Percentiles rank a stretch among this genome's conserved stretches.
These are phyloP conservation scores for Coniella vitis DNA, from an alignment of 2,329 filamentous ascomycete species.

Conservation along the genomic window DNA sequence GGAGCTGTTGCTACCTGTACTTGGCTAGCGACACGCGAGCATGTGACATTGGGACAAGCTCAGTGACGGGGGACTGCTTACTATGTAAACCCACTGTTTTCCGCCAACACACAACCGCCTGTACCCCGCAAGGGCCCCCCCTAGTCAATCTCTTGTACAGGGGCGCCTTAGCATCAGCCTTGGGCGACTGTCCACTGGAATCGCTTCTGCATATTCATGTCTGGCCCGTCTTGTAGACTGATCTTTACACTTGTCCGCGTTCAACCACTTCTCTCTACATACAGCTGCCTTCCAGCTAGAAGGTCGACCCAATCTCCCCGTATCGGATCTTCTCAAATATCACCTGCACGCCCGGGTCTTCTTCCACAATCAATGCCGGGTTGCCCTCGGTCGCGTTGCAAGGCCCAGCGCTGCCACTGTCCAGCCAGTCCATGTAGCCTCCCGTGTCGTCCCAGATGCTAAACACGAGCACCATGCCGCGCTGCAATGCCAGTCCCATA, in stretches of 20 bases:
- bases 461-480: slow-evolving; percentile 48
- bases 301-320: slow-evolving; percentile 48
- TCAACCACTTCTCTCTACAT: not conserved
- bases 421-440: slow-evolving; percentile 52
- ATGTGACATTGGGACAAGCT: slow-evolving; percentile 13
- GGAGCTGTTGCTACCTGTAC: too few species aligned
- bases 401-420: slow-evolving; percentile 42
- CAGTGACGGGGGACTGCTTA: not conserved
- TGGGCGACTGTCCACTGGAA: too few species aligned
- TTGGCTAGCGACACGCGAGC: too few species aligned
- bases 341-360: slow-evolving; percentile 41
- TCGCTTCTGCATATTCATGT: too few species aligned
- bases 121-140: too few species aligned
- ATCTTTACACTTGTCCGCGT: too few species aligned
- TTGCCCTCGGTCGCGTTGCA: slow-evolving; percentile 48
- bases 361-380: slow-evolving; percentile 37
- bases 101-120: too few species aligned
- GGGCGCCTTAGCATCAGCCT: too few species aligned
- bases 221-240: too few species aligned
- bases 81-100: not conserved
- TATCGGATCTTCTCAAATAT: slow-evolving; percentile 50
- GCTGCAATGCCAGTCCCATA: slow-evolving; percentile 36
- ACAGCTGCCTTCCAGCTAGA: not conserved
- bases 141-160: too few species aligned
- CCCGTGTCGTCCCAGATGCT: slow-evolving; percentile 49